Base-by-base conservation (phyloP, 768 basidiomycete genomes). In the Rhodotorula diobovata region DNA sequence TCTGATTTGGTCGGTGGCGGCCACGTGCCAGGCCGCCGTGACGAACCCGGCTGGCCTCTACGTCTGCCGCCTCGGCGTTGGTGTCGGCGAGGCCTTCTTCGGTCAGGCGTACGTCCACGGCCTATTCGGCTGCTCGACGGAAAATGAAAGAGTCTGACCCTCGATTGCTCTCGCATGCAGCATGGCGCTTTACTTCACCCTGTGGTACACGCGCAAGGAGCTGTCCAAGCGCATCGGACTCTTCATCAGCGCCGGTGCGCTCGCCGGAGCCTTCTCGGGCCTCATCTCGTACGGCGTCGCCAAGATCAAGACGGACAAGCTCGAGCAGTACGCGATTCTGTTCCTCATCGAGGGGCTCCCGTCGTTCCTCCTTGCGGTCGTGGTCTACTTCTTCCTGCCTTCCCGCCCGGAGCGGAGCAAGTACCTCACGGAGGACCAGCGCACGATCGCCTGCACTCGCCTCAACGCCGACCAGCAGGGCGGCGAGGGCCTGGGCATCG, bases 321-420 rank as follows among this genome's bases (percentile, higher is more conserved):
- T 76, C 50, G 59, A 56, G 32, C 30, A 30, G 21, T 79, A 73
- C 74, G 55, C 74, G 14, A 81, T 82, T 63, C 79, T 83, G 14
- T 83, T 82, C 78, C 76, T 83, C 55, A 80, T 83, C 71, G 81
- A 82, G 70, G 81, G 82, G 12, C 62, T 73, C 45, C 82, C 82
- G 0, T 78, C 78, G 10, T 66, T 83, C 41, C 5, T 81, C 18
- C 78, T 82, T 46, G 81, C 81, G 37, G 75, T 81, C 72, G 76
- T 77, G 68, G 79, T 81, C 37, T 79, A 78, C 75, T 76, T 82
- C 67, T 82, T 78, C 80, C 78, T 83, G 50, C 82, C 82, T 10
- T 72, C 77, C 10, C 77, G 81, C 59, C 82, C 82, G 1, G 79
- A 81, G 50, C 79, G 71, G 25, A 76, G 79, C 12, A 51, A 66